A percentile compares a stretch with the other conserved stretches of the same genome.
Evolutionary conservation across 2,329 filamentous ascomycete genomes (phyloP).

Genomic region (Sclerotinia glacialis): DNA sequence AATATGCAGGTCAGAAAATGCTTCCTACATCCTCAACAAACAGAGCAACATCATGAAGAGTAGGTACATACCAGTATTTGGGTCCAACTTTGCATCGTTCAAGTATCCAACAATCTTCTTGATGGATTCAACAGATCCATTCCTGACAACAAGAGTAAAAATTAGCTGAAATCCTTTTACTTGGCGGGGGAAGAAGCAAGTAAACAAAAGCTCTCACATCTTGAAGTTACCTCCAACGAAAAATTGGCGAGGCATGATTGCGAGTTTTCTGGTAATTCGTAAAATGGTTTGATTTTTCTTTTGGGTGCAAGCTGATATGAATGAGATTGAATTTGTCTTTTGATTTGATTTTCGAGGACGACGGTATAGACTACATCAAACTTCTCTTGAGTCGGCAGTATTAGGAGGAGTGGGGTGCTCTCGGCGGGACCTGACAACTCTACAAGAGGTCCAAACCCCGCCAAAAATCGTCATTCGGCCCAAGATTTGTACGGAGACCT

Average conservation of each 20-base stretch:
- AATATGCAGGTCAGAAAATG: background rate
- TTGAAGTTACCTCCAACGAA: slow-evolving; percentile 99
- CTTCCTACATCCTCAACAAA: slow-evolving; percentile 3
- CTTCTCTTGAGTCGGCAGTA: slow-evolving; percentile 19
- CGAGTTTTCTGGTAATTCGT: slow-evolving; percentile 24
- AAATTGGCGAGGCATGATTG: slow-evolving; percentile 84
- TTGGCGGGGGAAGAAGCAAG: slow-evolving; percentile 15
- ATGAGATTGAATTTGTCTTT: background rate
- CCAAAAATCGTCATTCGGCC: slow-evolving; percentile 21
- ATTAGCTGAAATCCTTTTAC: slow-evolving; percentile 18
- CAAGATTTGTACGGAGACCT: background rate
- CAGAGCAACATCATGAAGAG: background rate
- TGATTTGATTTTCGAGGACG: background rate
- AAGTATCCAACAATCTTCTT: slow-evolving; percentile 87
- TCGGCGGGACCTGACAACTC: slow-evolving; percentile 9
- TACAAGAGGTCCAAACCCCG: slow-evolving; percentile 13
- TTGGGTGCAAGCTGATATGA: background rate
- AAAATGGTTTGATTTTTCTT: background rate
- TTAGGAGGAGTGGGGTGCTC: slow-evolving; percentile 18
- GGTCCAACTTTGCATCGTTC: slow-evolving; percentile 78
- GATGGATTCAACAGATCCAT: slow-evolving; percentile 86
- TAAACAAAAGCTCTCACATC: slow-evolving; percentile 62
- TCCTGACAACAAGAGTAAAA: slow-evolving; percentile 56
- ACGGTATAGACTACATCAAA: slow-evolving; percentile 8
- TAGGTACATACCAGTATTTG: slow-evolving; percentile 62